Conservation (phyloP, 2,329 filamentous ascomycete species). For the Fusarium humuli region DNA sequence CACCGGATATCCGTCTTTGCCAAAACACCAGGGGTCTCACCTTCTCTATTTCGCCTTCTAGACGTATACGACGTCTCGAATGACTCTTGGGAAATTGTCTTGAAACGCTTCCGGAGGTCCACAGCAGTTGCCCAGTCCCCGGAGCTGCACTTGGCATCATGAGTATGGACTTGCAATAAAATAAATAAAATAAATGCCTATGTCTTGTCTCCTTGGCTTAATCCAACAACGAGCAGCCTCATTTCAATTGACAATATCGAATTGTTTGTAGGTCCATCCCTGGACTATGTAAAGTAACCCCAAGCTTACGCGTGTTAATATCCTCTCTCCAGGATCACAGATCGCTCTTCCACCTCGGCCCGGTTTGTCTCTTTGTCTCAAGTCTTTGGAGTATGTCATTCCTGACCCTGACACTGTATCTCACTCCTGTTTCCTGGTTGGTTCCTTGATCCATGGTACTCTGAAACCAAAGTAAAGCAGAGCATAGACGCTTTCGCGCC, state of each 20-base stretch:
- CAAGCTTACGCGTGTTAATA: constrained; percentile 38
- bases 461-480: constrained; percentile 35
- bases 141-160: constrained; percentile 20
- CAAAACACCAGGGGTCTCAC: constrained; percentile 36
- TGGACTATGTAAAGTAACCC: not conserved
- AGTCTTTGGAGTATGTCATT: constrained; percentile 22
- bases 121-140: not conserved
- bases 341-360: constrained; percentile 25
- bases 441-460: constrained; percentile 23
- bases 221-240: not conserved
- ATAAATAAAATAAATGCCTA: constrained; percentile 16
- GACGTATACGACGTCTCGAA: constrained; percentile 32
- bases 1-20: constrained; percentile 40
- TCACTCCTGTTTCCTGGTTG: constrained; percentile 39
- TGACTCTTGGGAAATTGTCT: constrained; percentile 38
- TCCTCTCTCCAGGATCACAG: constrained; percentile 12
- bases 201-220: constrained; percentile 26
- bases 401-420: constrained; percentile 33
- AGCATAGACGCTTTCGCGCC: constrained; percentile 35
- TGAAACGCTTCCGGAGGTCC: constrained; percentile 29
- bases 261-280: not conserved
- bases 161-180: constrained; percentile 16
- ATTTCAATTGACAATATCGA: constrained; percentile 1
- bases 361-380: constrained; percentile 33
- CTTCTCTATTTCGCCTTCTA: constrained; percentile 28